These are phyloP conservation scores for Pholiota conissans DNA, from an alignment of 768 basidiomycete species.

Conservation along the genomic window DNA sequence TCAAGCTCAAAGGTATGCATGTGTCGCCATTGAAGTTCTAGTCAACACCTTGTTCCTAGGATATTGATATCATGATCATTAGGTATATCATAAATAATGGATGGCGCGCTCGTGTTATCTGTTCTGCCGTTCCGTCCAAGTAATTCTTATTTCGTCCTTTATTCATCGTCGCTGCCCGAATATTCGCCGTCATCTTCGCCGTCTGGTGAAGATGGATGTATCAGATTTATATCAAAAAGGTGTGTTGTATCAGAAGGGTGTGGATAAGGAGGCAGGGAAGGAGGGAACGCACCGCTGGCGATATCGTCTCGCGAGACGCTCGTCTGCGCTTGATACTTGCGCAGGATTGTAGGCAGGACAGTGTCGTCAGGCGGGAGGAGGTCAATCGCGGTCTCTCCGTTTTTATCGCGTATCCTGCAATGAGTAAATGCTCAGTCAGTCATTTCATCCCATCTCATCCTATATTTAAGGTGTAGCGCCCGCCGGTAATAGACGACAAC, in stretches of 20 bases:
- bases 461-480: too few species aligned
- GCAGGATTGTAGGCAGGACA: slow-evolving; percentile 50
- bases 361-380: slow-evolving; percentile 53
- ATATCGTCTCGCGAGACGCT: slow-evolving; percentile 61
- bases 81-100: slow-evolving; percentile 5
- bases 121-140: too few species aligned
- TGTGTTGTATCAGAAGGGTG: background rate
- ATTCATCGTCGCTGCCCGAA: slow-evolving; percentile 25
- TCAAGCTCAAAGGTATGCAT: background rate
- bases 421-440: too few species aligned
- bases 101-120: background rate
- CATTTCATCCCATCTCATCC: too few species aligned
- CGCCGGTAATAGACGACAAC: background rate
- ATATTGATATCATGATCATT: background rate
- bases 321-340: slow-evolving; percentile 51
- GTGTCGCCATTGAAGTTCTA: background rate
- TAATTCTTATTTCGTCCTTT: background rate
- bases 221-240: too few species aligned
- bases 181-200: slow-evolving; percentile 26
- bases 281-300: slow-evolving; percentile 50
- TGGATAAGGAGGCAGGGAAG: background rate
- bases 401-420: slow-evolving; percentile 70
- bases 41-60: background rate
- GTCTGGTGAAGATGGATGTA: slow-evolving; percentile 12
- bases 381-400: slow-evolving; percentile 56